A percentile compares a stretch with the other conserved stretches of the same genome.
These are phyloP conservation scores for Parasarocladium wereldwijsianum DNA, from an alignment of 2,329 filamentous ascomycete genomes.

Conservation along the genomic window DNA sequence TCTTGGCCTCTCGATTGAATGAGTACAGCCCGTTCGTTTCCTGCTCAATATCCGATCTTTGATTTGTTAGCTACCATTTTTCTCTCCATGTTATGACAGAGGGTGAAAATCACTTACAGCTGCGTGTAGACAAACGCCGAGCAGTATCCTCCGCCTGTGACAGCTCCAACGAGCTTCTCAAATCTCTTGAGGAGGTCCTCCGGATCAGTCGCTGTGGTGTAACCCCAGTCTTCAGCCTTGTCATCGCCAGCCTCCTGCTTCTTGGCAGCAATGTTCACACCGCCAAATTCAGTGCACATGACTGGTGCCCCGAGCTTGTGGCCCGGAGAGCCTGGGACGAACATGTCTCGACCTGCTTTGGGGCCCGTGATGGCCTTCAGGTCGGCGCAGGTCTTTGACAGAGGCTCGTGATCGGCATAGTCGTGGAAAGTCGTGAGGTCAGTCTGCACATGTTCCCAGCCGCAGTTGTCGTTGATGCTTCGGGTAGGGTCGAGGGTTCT, in stretches of 20 bases:
- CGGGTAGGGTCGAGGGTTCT: constrained; percentile 43
- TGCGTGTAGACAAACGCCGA: constrained; percentile 56
- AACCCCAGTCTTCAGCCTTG: constrained; percentile 36
- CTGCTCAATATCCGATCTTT: constrained; percentile 46
- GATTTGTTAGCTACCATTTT: constrained; percentile 5
- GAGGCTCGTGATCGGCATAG: constrained; percentile 42
- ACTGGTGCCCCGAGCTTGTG: constrained; percentile 42
- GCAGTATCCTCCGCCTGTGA: constrained; percentile 39
- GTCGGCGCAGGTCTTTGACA: constrained; percentile 37
- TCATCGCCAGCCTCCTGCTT: constrained; percentile 43
- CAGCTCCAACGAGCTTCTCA: constrained; percentile 41
- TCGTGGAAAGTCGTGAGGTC: constrained; percentile 57
- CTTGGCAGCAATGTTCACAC: constrained; percentile 51
- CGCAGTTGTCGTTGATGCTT: constrained; percentile 57
- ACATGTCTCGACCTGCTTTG: constrained; percentile 39
- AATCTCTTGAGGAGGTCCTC: constrained; percentile 43
- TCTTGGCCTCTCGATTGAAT: constrained; percentile 44
- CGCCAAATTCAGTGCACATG: constrained; percentile 54
- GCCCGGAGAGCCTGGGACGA: constrained; percentile 28
- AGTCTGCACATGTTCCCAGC: constrained; percentile 53
- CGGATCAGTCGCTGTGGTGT: constrained; percentile 48
- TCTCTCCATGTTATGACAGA: background rate
- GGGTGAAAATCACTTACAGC: constrained; percentile 25
- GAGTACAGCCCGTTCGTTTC: constrained; percentile 55
- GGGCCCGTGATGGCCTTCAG: constrained; percentile 37